Evolutionary conservation across 1,284 basidiomycete species (phyloP).

Genomic region (Tilletia setariae): DNA sequence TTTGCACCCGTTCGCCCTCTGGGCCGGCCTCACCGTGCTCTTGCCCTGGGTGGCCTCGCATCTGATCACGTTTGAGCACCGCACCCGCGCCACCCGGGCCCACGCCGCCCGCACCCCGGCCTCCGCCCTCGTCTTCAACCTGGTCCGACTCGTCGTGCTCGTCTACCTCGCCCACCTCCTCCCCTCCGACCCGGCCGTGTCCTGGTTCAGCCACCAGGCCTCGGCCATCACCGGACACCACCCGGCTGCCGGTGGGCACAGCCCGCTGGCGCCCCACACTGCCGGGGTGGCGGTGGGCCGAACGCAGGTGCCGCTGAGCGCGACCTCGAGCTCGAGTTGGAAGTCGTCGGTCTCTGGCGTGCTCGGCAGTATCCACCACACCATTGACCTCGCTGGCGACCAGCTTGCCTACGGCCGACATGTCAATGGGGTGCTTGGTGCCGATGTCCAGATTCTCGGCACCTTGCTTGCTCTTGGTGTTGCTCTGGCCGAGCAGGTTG

Average conservation of each 20-base stretch:
- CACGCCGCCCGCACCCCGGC: slow-evolving; percentile 5
- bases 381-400: background rate
- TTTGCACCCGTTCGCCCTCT: slow-evolving; percentile 38
- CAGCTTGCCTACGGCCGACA: slow-evolving; percentile 12
- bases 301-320: slow-evolving; percentile 4
- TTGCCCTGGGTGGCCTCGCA: slow-evolving; percentile 15
- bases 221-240: slow-evolving; percentile 12
- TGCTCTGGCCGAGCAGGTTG: slow-evolving; percentile 10
- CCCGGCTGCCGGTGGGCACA: background rate
- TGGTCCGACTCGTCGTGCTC: slow-evolving; percentile 10
- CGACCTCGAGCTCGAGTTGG: slow-evolving; percentile 12
- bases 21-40: slow-evolving; percentile 22
- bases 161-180: slow-evolving; percentile 14
- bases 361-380: background rate
- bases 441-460: slow-evolving; percentile 14
- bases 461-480: background rate
- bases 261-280: background rate
- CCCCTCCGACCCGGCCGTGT: slow-evolving; percentile 13
- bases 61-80: slow-evolving; percentile 15
- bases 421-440: slow-evolving; percentile 8
- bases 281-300: slow-evolving; percentile 8
- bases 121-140: slow-evolving; percentile 9
- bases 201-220: slow-evolving; percentile 16
- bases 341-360: background rate
- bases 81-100: slow-evolving; percentile 9